These are phyloP conservation scores for Plasmodium knowlesi DNA, from an alignment of 169 alveolate species.

Conservation along the genomic window DNA sequence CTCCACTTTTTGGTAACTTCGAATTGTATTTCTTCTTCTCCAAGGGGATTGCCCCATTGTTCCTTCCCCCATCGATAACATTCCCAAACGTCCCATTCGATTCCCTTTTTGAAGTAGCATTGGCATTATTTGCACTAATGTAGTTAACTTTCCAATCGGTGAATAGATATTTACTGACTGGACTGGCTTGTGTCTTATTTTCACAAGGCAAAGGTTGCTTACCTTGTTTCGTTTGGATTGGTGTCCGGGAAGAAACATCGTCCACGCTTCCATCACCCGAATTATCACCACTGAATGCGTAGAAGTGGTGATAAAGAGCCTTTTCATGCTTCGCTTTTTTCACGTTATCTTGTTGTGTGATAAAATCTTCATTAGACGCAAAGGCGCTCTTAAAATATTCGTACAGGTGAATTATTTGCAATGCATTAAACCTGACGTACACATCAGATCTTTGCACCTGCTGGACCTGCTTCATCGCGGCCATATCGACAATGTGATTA, in stretches of 20 bases:
- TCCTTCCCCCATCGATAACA: background rate
- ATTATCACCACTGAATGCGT: background rate
- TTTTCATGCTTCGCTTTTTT: background rate
- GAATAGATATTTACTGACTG: background rate
- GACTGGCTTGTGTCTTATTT: background rate
- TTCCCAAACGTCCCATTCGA: background rate
- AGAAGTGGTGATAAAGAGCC: slow-evolving; percentile 14
- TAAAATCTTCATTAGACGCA: slow-evolving; percentile 45
- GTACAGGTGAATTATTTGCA: slow-evolving; percentile 27
- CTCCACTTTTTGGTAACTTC: background rate
- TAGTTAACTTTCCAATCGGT: background rate
- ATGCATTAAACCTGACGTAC: slow-evolving; percentile 40
- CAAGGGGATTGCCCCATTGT: background rate
- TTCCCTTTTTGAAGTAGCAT: background rate
- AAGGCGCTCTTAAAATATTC: slow-evolving; percentile 47
- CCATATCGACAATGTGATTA: background rate
- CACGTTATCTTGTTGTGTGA: background rate
- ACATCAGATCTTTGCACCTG: background rate
- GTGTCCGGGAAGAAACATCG: background rate
- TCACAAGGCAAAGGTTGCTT: background rate
- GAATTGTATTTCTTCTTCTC: background rate
- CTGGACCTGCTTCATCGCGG: background rate
- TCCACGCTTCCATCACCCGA: background rate
- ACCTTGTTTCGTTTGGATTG: background rate
- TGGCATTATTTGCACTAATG: background rate